Evolutionary conservation across 2,329 filamentous ascomycete genomes (phyloP).

Genomic region (Boeremia exigua): DNA sequence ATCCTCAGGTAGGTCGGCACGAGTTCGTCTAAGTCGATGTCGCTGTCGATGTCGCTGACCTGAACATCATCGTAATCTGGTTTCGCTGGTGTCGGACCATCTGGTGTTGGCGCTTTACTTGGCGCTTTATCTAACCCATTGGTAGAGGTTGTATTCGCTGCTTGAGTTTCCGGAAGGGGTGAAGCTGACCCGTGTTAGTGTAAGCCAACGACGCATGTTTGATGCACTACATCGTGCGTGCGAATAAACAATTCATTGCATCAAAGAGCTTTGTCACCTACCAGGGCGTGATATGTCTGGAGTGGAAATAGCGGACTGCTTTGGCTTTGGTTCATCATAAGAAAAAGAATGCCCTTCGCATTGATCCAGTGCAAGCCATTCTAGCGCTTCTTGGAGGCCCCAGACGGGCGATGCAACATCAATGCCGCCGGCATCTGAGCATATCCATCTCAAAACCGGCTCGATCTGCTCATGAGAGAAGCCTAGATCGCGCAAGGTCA

Average conservation of each 20-base stretch:
- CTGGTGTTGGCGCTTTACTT: constrained; percentile 2
- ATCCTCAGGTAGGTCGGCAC: constrained; percentile 78
- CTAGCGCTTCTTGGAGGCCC: constrained; percentile 85
- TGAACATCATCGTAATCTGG: constrained; percentile 41
- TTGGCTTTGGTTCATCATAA: constrained; percentile 60
- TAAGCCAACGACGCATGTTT: not conserved
- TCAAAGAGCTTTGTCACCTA: constrained; percentile 20
- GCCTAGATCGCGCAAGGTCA: constrained; percentile 71
- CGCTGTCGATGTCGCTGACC: constrained; percentile 58
- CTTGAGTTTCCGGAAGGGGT: not conserved
- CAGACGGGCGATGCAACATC: constrained; percentile 70
- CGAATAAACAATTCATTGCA: not conserved
- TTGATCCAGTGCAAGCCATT: constrained; percentile 87
- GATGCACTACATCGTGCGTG: not conserved
- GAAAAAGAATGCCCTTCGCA: constrained; percentile 71
- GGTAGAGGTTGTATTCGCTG: not conserved
- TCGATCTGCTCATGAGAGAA: constrained; percentile 60
- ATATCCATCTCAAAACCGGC: constrained; percentile 44
- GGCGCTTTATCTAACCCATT: not conserved
- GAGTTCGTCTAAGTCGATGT: constrained; percentile 57
- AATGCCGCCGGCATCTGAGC: constrained; percentile 42
- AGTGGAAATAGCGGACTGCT: constrained; percentile 23
- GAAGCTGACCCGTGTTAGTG: constrained; percentile 1
- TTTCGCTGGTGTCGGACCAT: constrained; percentile 8
- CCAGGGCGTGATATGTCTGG: constrained; percentile 35